A percentile compares a stretch with the other conserved stretches of the same genome.
Conservation (phyloP, 306 rosid species). For the Vigna reflexopilosa region DNA sequence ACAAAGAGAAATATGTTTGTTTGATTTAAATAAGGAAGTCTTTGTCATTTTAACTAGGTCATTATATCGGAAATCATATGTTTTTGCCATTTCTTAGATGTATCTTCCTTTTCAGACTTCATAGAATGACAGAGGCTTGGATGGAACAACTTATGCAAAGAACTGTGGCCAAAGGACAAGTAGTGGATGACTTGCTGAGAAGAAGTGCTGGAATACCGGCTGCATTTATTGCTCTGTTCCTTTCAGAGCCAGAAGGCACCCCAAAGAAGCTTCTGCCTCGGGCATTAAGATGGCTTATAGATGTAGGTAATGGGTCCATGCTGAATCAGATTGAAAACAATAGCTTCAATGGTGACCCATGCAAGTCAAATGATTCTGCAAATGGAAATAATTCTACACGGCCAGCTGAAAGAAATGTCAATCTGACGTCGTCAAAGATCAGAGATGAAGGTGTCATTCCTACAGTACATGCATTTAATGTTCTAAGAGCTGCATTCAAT, state of each 20-base stretch:
- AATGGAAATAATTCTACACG: slow-evolving; percentile 44
- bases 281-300: slow-evolving; percentile 92
- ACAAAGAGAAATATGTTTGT: slow-evolving; percentile 17
- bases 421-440: slow-evolving; percentile 66
- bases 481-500: slow-evolving; percentile 89
- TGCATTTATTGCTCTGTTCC: slow-evolving; percentile 89
- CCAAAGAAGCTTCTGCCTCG: slow-evolving; percentile 95
- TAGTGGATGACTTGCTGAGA: slow-evolving; percentile 90
- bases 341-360: slow-evolving; percentile 49
- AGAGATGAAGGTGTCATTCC: slow-evolving; percentile 98
- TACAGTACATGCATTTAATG: slow-evolving; percentile 93
- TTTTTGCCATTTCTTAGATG: slow-evolving; percentile 40
- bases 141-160: slow-evolving; percentile 97
- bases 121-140: slow-evolving; percentile 91
- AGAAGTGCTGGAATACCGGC: slow-evolving; percentile 99
- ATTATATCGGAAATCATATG: slow-evolving; percentile 21
- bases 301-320: slow-evolving; percentile 74
- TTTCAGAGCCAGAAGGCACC: slow-evolving; percentile 98
- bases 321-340: slow-evolving; percentile 56
- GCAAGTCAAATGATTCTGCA: slow-evolving; percentile 46
- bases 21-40: slow-evolving; percentile 22
- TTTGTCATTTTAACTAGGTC: slow-evolving; percentile 19
- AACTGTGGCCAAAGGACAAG: slow-evolving; percentile 85
- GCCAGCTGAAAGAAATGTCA: slow-evolving; percentile 52
- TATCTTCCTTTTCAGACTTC: slow-evolving; percentile 66